These are phyloP conservation scores for Colletotrichum sansevieriae DNA, from an alignment of 2,329 filamentous ascomycete species.

Conservation along the genomic window DNA sequence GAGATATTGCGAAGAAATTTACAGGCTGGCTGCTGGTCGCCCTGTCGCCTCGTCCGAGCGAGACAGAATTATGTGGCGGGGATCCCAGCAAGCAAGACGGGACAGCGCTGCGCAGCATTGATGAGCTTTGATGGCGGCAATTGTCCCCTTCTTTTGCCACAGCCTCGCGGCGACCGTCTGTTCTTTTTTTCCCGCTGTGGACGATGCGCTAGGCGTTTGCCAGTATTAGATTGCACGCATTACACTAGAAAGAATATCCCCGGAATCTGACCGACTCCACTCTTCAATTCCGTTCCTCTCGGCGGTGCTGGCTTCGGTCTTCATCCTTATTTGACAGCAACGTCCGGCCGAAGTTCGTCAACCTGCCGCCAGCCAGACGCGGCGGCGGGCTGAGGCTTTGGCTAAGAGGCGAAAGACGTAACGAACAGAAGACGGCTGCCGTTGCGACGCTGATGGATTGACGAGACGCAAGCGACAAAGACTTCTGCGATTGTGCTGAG, in stretches of 20 bases:
- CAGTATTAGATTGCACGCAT: slow-evolving; percentile 18
- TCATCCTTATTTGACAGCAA: slow-evolving; percentile 28
- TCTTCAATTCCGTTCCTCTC: slow-evolving; percentile 4
- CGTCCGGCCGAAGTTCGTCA: slow-evolving; percentile 36
- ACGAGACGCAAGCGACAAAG: slow-evolving; percentile 23
- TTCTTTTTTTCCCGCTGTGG: slow-evolving; percentile 34
- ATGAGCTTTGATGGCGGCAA: slow-evolving; percentile 3
- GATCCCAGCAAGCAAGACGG: slow-evolving; percentile 26
- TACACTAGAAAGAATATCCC: slow-evolving; percentile 15
- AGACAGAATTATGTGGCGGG: slow-evolving; percentile 25
- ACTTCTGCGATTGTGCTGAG: neutral
- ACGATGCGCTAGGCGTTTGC: slow-evolving; percentile 31
- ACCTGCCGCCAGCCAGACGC: slow-evolving; percentile 6
- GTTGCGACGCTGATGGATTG: slow-evolving; percentile 18
- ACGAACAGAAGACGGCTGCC: slow-evolving; percentile 3
- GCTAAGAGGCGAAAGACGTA: slow-evolving; percentile 30
- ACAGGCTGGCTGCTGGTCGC: slow-evolving; percentile 22
- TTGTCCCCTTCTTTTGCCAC: slow-evolving; percentile 36
- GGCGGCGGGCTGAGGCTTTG: slow-evolving; percentile 15
- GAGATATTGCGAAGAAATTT: slow-evolving; percentile 19
- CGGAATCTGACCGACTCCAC: slow-evolving; percentile 40
- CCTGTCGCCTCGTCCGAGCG: slow-evolving; percentile 31
- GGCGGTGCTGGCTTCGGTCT: slow-evolving; percentile 20
- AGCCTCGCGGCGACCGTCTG: slow-evolving; percentile 37
- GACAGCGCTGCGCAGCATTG: slow-evolving; percentile 34